Conservation (phyloP, 2,329 filamentous ascomycete genomes). For the Falciphora oryzae region DNA sequence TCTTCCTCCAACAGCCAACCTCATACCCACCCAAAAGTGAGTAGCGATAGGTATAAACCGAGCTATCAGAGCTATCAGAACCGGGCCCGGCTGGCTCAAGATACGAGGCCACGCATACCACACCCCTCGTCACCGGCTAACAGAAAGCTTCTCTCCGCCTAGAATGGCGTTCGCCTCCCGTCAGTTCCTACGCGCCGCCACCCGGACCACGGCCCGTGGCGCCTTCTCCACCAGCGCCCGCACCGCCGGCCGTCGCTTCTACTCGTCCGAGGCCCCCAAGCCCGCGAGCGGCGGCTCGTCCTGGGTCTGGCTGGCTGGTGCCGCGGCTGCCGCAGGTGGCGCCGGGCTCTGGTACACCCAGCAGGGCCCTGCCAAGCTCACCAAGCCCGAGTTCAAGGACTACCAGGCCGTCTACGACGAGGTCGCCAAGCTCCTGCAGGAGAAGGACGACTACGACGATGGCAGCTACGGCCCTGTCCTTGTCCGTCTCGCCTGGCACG, state of each 20-base stretch:
- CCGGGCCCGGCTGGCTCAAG: neutral
- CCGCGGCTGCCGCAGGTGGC: conserved; percentile 54
- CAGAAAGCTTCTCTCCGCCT: neutral
- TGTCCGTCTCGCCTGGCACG: conserved; percentile 88
- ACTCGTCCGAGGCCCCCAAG: conserved; percentile 63
- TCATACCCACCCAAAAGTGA: neutral
- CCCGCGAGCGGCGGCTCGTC: conserved; percentile 36
- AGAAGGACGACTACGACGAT: conserved; percentile 94
- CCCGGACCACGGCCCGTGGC: conserved; percentile 53
- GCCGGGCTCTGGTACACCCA: conserved; percentile 62
- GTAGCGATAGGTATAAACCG: neutral
- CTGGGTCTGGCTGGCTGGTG: conserved; percentile 54
- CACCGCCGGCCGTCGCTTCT: conserved; percentile 62
- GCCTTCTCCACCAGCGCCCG: conserved; percentile 54
- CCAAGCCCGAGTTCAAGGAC: conserved; percentile 74
- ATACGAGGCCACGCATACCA: neutral
- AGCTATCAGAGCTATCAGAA: neutral
- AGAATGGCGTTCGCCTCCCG: conserved; percentile 40
- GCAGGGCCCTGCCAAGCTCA: conserved; percentile 50
- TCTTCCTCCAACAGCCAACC: neutral
- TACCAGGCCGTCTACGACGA: conserved; percentile 95
- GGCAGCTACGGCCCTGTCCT: conserved; percentile 92
- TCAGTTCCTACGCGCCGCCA: conserved; percentile 51
- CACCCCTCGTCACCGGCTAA: neutral
- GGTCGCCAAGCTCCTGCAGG: conserved; percentile 72